Percentiles rank a stretch among this genome's conserved stretches.
Conservation (phyloP, 164 flowering plant species). For the Protea cynaroides region DNA sequence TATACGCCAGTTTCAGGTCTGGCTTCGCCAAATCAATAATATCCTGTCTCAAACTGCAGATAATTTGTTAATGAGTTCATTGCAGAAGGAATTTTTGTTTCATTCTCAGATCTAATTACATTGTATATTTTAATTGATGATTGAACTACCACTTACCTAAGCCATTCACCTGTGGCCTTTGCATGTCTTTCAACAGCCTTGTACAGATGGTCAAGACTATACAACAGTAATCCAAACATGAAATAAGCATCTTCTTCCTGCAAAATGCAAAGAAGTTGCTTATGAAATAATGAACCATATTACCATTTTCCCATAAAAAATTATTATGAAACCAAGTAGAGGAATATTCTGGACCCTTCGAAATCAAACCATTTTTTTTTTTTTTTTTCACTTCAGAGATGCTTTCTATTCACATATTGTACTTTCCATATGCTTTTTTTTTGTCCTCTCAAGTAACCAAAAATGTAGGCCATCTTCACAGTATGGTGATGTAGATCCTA, state of each 20-base stretch:
- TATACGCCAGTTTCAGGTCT: constrained; percentile 42
- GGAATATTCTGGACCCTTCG: no score
- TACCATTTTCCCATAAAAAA: no score
- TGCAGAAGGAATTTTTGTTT: background rate
- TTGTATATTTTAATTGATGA: background rate
- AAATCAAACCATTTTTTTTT: no score
- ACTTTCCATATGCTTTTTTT: no score
- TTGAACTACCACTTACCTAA: constrained; percentile 44
- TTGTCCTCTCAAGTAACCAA: no score
- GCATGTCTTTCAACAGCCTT: constrained; percentile 78
- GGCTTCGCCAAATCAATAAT: constrained; percentile 75
- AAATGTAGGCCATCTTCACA: no score
- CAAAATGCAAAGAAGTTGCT: constrained; percentile 7
- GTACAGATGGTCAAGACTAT: constrained; percentile 63
- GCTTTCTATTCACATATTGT: no score
- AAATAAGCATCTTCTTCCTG: constrained; percentile 73
- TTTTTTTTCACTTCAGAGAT: no score
- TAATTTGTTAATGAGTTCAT: constrained; percentile 12
- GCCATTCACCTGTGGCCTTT: constrained; percentile 87
- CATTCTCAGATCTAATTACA: background rate
- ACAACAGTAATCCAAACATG: constrained; percentile 70
- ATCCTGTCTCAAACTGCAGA: constrained; percentile 73
- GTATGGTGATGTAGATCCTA: no score
- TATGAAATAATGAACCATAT: no score
- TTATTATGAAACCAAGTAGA: no score